phyloP scores from a whole-genome alignment of 495 filamentous ascomycete genomes.

The Hypoxylon subgilvum region DNA sequence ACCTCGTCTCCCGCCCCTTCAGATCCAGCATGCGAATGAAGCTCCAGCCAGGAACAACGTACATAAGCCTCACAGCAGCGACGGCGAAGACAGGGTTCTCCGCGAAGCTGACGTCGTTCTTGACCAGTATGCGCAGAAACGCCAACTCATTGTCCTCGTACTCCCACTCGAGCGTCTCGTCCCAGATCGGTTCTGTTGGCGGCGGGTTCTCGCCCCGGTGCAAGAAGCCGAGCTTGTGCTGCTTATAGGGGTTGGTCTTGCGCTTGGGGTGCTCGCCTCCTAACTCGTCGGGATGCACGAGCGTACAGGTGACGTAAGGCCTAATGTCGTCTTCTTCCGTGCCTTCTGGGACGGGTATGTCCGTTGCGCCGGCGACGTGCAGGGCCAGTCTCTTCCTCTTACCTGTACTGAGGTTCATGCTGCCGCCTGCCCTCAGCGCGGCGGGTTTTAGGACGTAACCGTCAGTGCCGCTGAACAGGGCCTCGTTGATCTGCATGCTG shows the following conservation, averaged over 20 bases:
- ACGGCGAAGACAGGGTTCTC: constrained; percentile 58
- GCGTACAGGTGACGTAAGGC: constrained; percentile 61
- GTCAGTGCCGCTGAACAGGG: constrained; percentile 58
- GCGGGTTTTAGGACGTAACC: constrained; percentile 63
- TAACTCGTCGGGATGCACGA: constrained; percentile 52
- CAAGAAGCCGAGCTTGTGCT: constrained; percentile 52
- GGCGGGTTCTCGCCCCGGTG: constrained; percentile 51
- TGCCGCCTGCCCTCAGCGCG: constrained; percentile 54
- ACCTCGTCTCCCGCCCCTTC: constrained; percentile 57
- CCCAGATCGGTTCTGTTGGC: constrained; percentile 56
- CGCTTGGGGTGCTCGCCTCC: constrained; percentile 49
- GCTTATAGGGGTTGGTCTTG: constrained; percentile 57
- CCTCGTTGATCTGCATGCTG: constrained; percentile 62
- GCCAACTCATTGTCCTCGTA: constrained; percentile 61
- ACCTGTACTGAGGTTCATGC: constrained; percentile 44
- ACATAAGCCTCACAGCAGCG: constrained; percentile 53
- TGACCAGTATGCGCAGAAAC: constrained; percentile 60
- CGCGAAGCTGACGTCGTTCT: constrained; percentile 58
- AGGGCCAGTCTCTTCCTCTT: constrained; percentile 47
- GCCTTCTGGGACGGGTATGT: constrained; percentile 51
- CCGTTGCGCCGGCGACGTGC: constrained; percentile 56
- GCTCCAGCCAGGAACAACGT: constrained; percentile 55
- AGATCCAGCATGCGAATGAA: constrained; percentile 62
- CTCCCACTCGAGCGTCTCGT: constrained; percentile 60
- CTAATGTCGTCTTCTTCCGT: constrained; percentile 47